Percentiles rank a stretch among this genome's conserved stretches.
These are phyloP conservation scores for Phytophthora fragariae DNA, from an alignment of 352 stramenopile species.

Conservation along the genomic window DNA sequence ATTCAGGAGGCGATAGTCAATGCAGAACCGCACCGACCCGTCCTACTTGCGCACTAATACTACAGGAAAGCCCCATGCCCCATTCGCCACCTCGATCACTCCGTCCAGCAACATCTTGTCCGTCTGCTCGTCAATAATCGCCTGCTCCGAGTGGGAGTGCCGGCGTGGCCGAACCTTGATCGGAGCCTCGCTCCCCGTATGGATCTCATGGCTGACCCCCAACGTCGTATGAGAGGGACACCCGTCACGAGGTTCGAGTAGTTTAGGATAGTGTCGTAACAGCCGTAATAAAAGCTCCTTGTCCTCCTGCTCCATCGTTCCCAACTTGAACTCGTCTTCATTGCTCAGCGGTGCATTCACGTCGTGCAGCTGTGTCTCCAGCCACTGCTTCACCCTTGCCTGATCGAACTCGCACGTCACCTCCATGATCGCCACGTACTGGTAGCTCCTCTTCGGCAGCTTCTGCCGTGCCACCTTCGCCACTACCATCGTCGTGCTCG, in stretches of 20 bases:
- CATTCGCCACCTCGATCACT: not conserved
- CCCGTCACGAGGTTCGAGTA: not conserved
- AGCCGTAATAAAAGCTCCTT: not conserved
- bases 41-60: not conserved
- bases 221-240: too few species aligned
- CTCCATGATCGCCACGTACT: conserved; percentile 1
- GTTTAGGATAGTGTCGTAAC: not conserved
- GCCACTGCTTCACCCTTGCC: not conserved
- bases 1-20: not conserved
- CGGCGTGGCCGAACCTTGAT: not conserved
- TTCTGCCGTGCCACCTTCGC: not conserved
- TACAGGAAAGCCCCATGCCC: not conserved
- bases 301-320: not conserved
- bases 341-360: not conserved
- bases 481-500: not conserved
- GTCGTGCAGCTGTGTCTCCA: not conserved
- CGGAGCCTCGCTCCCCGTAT: not conserved
- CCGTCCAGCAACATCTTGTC: not conserved
- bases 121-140: not conserved
- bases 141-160: not conserved
- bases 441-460: too few species aligned
- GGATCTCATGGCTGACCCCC: not conserved
- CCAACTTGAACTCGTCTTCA: not conserved
- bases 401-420: not conserved
- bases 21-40: not conserved